phyloP scores from a whole-genome alignment of 192 early-diverging fungal genomes.

The Linnemannia zychae region DNA sequence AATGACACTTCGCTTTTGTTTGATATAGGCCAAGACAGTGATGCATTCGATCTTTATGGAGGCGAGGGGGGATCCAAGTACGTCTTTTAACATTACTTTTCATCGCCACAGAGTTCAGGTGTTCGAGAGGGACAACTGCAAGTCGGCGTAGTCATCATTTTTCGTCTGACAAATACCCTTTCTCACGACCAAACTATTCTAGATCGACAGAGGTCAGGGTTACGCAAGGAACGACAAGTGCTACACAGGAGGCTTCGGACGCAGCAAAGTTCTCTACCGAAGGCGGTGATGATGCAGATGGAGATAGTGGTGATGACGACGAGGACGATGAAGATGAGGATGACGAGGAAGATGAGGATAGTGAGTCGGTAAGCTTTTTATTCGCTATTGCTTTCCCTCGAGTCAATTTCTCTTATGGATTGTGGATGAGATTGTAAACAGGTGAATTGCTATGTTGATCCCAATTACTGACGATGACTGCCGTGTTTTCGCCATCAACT shows the following conservation, averaged over 20 bases:
- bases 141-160: neutral
- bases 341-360: slow-evolving; percentile 70
- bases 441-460: neutral
- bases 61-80: slow-evolving; percentile 40
- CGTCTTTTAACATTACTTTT: neutral
- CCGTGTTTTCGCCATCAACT: slow-evolving; percentile 4
- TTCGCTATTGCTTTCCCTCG: neutral
- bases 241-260: slow-evolving; percentile 8
- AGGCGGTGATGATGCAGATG: neutral
- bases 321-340: slow-evolving; percentile 60
- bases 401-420: neutral
- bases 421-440: neutral
- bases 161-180: neutral
- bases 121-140: too few relatives aligned
- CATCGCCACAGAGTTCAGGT: neutral
- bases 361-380: slow-evolving; percentile 69
- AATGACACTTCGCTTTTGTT: neutral
- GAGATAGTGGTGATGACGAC: slow-evolving; percentile 25
- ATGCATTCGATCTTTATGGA: slow-evolving; percentile 52
- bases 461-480: neutral
- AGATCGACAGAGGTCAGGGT: slow-evolving; percentile 34
- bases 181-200: neutral
- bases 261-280: neutral
- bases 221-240: slow-evolving; percentile 17
- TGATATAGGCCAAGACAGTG: slow-evolving; percentile 34